Conservation (phyloP, 352 stramenopile genomes). For the Phytophthora constricta region DNA sequence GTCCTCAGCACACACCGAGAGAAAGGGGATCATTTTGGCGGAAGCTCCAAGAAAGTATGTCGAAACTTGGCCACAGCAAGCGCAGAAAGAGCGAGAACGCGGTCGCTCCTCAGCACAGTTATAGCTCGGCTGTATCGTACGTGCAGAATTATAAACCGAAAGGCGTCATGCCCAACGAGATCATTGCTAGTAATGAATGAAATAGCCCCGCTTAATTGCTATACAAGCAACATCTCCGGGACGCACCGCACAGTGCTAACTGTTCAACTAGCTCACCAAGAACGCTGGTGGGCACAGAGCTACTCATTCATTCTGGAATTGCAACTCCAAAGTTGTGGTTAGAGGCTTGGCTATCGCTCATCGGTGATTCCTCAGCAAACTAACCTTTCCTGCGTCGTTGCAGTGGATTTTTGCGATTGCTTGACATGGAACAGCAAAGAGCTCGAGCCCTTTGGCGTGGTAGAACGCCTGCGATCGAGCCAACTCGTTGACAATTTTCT, state of each 20-base stretch:
- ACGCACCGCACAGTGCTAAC: too few species aligned
- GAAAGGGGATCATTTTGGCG: conserved; percentile 72
- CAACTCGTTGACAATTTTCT: conserved; percentile 82
- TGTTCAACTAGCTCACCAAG: too few species aligned
- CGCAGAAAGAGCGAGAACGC: conserved; percentile 56
- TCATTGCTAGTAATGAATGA: too few species aligned
- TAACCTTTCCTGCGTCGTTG: conserved; percentile 16
- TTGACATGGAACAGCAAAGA: conserved; percentile 66
- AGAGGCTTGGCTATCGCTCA: too few species aligned
- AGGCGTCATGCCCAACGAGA: not conserved
- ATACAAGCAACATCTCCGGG: too few species aligned
- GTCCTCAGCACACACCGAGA: conserved; percentile 43
- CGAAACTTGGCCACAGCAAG: conserved; percentile 64
- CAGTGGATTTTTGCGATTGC: conserved; percentile 45
- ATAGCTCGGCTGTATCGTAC: conserved; percentile 12
- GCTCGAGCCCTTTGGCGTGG: conserved; percentile 77
- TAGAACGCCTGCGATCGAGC: conserved; percentile 79
- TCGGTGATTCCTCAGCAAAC: too few species aligned
- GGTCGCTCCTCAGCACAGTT: conserved; percentile 29
- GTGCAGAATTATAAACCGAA: not conserved
- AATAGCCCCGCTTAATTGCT: too few species aligned
- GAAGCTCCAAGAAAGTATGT: conserved; percentile 75
- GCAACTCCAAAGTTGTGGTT: too few species aligned
- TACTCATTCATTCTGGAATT: too few species aligned
- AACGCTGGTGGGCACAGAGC: too few species aligned